Evolutionary conservation across 768 basidiomycete genomes (phyloP), one percentile per base, ranked within the genome.

Genomic region (Termitomyces sp.): DNA sequence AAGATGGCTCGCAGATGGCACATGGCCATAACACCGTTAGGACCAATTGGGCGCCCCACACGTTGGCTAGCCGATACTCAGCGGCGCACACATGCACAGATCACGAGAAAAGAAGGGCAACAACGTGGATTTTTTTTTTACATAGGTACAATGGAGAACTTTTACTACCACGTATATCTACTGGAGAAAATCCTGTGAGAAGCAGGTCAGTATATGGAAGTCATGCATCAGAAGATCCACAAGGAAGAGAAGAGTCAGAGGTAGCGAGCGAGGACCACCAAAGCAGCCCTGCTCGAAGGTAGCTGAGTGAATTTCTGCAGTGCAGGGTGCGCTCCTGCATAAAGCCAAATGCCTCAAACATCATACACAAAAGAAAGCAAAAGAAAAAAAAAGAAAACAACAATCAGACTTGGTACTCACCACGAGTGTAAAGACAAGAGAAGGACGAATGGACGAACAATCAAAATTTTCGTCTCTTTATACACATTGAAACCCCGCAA

Each of bases 321-420:
- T 79, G 88, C 86, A 84, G 83, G 84, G 75, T 66, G 68, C 80
- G 68, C 71, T 73, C 83, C 79, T 78, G 84, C 89, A 66, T 91
- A 90, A 91, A 91, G 90, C 90, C 89, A 91, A 91, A 91, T 91
- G 90, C 90, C 90, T 91, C 90, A 90, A 90, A 87, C 89, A 91
- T 91, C 90, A 88, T 85, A 36, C 51, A 55, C 35, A 28, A 49
- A 45, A 35, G 38, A 53, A 59, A 63, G 60, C 50, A 59, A 61
- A 62, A 61, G 46, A 50, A 36, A n/a, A n/a, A n/a, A n/a, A n/a
- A n/a, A n/a, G n/a, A n/a, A n/a, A n/a, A n/a, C n/a, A n/a, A n/a
- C n/a, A n/a, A n/a, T n/a, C n/a, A n/a, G n/a, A 20, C 33, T 52
- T 15, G 56, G 66, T 49, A 69, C 75, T 76, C 71, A 77, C 76